Evolutionary conservation across 2,329 filamentous ascomycete genomes (phyloP), one percentile per base, ranked within the genome.

Genomic region (Arthrinium puccinioides): DNA sequence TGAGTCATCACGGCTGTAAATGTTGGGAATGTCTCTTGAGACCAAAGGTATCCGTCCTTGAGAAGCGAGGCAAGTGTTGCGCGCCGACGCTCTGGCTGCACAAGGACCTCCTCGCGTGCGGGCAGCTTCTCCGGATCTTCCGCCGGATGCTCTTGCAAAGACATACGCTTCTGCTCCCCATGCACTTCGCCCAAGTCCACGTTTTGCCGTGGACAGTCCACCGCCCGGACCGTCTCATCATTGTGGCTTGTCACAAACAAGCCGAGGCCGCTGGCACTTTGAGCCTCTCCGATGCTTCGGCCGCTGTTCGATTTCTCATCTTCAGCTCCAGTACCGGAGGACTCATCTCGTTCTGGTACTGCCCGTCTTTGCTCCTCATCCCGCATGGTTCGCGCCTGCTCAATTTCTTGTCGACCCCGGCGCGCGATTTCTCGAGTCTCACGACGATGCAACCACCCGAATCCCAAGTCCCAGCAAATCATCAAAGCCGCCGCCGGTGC

Each of bases 21-120:
- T 0, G 82, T 86, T 0, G 83, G 83, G 32, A 87, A 87, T 0
- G 81, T 86, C 50, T 82, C 78, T 43, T 81, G 77, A 0, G 62
- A 62, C 80, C 79, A 85, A n/a, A 54, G 52, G 39, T 75, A 76
- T 0, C 48, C 39, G 9, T 72, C 55, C 1, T 47, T 45, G 5
- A 61, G 39, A 0, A 78, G 47, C 0, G 76, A 80, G 2, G 69
- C 58, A 1, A 86, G 58, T 0, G 76, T 83, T 13, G 62, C 51
- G 1, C 45, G 59, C 6, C 36, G 19, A 6, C 9, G 28, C 10
- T 9, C 6, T 6, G 16, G 21, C 26, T 37, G 32, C n/a, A 44
- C 21, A n/a, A 5, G 13, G 21, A n/a, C 16, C 18, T 25, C 15
- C 10, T 30, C 26, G n/a, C 21, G 38, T 26, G 42, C 32, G 15